Evolutionary conservation across 2,329 filamentous ascomycete species (phyloP).

Genomic region (Pleochaeta shiraiana): DNA sequence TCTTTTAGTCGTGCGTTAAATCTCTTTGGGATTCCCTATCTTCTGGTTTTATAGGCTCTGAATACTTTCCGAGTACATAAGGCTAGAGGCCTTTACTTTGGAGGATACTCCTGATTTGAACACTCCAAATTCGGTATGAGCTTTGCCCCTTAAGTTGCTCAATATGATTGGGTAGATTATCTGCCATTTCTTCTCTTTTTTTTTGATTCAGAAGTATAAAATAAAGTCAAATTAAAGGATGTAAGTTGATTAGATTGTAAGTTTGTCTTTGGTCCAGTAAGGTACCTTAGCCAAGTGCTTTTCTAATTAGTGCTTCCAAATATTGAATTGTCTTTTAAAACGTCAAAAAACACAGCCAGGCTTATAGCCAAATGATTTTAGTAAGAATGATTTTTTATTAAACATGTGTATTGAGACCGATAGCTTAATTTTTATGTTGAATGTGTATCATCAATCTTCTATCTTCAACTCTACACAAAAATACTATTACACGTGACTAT

Average conservation of each 20-base stretch:
- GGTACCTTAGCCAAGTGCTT: neutral
- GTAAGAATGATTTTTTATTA: neutral
- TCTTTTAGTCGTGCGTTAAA: neutral
- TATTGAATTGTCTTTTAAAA: neutral
- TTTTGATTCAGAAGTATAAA: neutral
- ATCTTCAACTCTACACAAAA: no score
- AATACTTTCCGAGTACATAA: neutral
- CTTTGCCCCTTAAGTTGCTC: neutral
- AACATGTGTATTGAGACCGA: no score
- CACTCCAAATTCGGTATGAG: constrained; percentile 1
- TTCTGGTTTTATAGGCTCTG: neutral
- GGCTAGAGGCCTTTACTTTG: neutral
- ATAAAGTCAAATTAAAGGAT: neutral
- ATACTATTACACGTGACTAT: no score
- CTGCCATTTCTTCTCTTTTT: neutral
- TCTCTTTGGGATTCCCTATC: neutral
- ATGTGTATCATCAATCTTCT: no score
- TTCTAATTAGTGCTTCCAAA: neutral
- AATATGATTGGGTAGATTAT: neutral
- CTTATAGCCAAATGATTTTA: neutral
- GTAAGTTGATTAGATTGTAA: neutral
- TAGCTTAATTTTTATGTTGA: no score
- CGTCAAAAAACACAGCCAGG: neutral
- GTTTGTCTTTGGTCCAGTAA: neutral
- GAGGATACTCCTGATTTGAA: neutral